These are phyloP conservation scores for Gossypium schwendimanii DNA, from an alignment of 441 rosid genomes.

Conservation along the genomic window DNA sequence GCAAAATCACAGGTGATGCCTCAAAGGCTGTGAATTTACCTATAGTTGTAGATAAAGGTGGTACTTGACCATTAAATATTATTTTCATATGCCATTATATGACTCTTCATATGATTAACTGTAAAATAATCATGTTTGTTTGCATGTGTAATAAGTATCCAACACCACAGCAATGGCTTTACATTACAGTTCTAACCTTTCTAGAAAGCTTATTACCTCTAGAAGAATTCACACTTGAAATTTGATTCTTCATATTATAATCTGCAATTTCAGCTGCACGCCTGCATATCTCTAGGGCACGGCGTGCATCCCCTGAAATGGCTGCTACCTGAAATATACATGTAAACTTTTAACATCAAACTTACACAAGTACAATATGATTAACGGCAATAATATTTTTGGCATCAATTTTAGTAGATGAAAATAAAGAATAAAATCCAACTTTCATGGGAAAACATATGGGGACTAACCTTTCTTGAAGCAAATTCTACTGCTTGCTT, in stretches of 20 bases:
- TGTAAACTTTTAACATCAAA: slow-evolving; percentile 14
- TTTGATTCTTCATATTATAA: slow-evolving; percentile 42
- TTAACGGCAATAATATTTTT: neutral
- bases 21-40: too few relatives aligned
- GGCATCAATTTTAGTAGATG: neutral
- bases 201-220: slow-evolving; percentile 27
- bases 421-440: slow-evolving; percentile 5
- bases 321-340: slow-evolving; percentile 65
- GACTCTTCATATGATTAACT: neutral
- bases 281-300: slow-evolving; percentile 92
- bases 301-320: slow-evolving; percentile 95
- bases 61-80: too few relatives aligned
- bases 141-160: neutral
- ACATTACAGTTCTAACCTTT: neutral
- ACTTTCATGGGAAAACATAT: neutral
- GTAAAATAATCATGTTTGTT: neutral
- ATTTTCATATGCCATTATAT: neutral
- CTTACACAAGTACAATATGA: neutral
- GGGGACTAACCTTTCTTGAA: slow-evolving; percentile 65
- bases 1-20: neutral
- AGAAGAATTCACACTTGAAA: slow-evolving; percentile 20
- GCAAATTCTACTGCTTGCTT: slow-evolving; percentile 93
- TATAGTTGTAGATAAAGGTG: too few relatives aligned
- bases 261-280: slow-evolving; percentile 94
- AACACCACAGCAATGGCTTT: neutral